phyloP scores from a whole-genome alignment of 78 protist species.

The Dictyostelium intermedium region DNA sequence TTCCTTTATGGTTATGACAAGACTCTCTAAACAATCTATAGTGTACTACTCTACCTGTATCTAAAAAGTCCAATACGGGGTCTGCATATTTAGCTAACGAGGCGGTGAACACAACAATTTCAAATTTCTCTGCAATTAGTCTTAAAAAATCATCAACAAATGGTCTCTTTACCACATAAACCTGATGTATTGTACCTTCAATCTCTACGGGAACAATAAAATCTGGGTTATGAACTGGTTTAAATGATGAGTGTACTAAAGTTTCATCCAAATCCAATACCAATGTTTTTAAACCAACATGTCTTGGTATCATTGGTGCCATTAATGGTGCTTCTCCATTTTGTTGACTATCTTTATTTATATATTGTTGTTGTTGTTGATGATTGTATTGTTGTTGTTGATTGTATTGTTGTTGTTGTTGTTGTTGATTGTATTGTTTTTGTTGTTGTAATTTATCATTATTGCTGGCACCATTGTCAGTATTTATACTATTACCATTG shows the following conservation, averaged over 20 bases:
- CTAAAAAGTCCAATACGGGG: constrained; percentile 93
- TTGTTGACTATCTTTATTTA: not conserved
- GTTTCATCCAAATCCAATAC: constrained; percentile 97
- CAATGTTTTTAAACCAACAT: constrained; percentile 44
- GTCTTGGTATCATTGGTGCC: constrained; percentile 12
- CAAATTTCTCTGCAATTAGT: constrained; percentile 76
- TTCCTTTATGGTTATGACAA: constrained; percentile 79
- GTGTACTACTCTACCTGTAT: constrained; percentile 57
- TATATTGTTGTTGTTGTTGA: not conserved
- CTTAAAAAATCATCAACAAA: constrained; percentile 88
- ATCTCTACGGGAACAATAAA: constrained; percentile 85
- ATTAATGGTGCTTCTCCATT: not conserved
- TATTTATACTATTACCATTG: not conserved
- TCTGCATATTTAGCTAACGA: constrained; percentile 93
- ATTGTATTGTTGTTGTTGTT: not conserved
- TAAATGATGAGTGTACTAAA: constrained; percentile 92
- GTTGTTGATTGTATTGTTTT: not conserved
- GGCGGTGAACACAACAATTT: constrained; percentile 96
- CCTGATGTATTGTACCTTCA: constrained; percentile 79
- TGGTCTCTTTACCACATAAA: constrained; percentile 93
- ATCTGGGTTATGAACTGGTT: constrained; percentile 72
- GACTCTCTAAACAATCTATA: constrained; percentile 89
- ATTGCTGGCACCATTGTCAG: not conserved
- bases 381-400: not conserved
- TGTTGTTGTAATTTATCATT: not conserved